Percentiles rank a stretch among this genome's conserved stretches.
Evolutionary conservation across 176 grass and related monocot species (phyloP).

Genomic region (Triticum aestivum): DNA sequence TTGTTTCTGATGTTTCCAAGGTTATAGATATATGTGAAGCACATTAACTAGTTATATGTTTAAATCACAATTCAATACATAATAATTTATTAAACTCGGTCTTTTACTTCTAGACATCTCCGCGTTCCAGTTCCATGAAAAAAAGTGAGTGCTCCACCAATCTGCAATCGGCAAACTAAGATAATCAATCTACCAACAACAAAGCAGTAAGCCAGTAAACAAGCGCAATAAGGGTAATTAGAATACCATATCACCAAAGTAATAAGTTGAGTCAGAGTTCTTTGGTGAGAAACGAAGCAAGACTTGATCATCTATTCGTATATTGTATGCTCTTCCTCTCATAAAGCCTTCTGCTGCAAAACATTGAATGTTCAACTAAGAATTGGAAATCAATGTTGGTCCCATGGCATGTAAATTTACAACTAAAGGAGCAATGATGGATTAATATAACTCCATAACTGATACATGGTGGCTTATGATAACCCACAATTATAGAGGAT

Average conservation of each 20-base stretch:
- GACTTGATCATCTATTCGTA: constrained; percentile 82
- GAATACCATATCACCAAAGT: constrained; percentile 95
- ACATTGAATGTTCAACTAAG: constrained; percentile 27
- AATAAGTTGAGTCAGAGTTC: constrained; percentile 95
- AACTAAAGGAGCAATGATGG: neutral
- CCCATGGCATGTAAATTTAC: neutral
- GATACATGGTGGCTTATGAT: constrained; percentile 45
- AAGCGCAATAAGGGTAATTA: constrained; percentile 22
- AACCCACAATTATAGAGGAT: too few relatives aligned
- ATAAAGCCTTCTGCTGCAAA: constrained; percentile 88
- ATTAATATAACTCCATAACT: constrained; percentile 21
- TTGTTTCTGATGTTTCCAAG: constrained; percentile 91
- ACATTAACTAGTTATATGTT: constrained; percentile 9
- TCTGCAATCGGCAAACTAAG: constrained; percentile 50
- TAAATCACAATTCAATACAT: constrained; percentile 14
- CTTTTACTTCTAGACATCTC: constrained; percentile 84
- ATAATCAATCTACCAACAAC: constrained; percentile 14
- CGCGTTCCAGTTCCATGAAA: constrained; percentile 70
- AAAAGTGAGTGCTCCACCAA: constrained; percentile 85
- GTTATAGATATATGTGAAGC: constrained; percentile 71
- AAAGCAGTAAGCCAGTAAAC: neutral
- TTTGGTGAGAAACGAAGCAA: constrained; percentile 95
- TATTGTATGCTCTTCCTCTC: constrained; percentile 90
- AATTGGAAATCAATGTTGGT: constrained; percentile 24
- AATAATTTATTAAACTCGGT: constrained; percentile 8